phyloP scores from a whole-genome alignment of 176 grass and related monocot species.

The Hordeum marinum region DNA sequence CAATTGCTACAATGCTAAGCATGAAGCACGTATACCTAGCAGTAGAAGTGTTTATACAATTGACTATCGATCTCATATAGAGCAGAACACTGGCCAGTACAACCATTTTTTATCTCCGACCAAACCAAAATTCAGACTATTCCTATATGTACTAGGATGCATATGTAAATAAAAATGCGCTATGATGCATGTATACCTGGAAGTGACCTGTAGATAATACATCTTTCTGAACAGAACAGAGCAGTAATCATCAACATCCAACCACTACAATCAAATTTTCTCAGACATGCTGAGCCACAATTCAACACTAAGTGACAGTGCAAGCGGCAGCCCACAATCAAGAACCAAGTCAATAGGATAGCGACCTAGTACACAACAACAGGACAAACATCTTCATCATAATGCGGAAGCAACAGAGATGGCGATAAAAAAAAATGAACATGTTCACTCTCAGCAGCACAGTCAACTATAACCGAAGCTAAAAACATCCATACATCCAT shows the following conservation, averaged over 20 bases:
- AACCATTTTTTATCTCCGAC: too few relatives aligned
- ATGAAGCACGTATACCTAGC: too few relatives aligned
- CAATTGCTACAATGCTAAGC: too few relatives aligned
- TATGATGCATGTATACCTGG: too few relatives aligned
- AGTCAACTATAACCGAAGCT: conserved; percentile 14
- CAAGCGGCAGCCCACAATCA: not conserved
- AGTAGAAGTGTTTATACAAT: too few relatives aligned
- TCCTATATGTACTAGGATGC: too few relatives aligned
- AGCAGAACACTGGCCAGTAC: too few relatives aligned
- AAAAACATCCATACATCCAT: not conserved
- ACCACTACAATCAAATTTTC: not conserved
- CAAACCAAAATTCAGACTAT: too few relatives aligned
- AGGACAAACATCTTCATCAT: not conserved
- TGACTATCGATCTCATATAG: too few relatives aligned
- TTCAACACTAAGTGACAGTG: not conserved
- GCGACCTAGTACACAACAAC: not conserved
- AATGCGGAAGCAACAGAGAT: not conserved
- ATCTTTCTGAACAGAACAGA: not conserved
- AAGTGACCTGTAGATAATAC: not conserved
- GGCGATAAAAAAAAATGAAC: conserved; percentile 9
- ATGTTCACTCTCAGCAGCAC: conserved; percentile 22
- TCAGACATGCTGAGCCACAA: not conserved
- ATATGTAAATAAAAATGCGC: too few relatives aligned
- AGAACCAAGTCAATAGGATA: not conserved
- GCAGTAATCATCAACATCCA: not conserved